Percentiles rank a stretch among this genome's conserved stretches.
Evolutionary conservation across 2,329 filamentous ascomycete species (phyloP).

Genomic region (Tolypocladium tropicale): DNA sequence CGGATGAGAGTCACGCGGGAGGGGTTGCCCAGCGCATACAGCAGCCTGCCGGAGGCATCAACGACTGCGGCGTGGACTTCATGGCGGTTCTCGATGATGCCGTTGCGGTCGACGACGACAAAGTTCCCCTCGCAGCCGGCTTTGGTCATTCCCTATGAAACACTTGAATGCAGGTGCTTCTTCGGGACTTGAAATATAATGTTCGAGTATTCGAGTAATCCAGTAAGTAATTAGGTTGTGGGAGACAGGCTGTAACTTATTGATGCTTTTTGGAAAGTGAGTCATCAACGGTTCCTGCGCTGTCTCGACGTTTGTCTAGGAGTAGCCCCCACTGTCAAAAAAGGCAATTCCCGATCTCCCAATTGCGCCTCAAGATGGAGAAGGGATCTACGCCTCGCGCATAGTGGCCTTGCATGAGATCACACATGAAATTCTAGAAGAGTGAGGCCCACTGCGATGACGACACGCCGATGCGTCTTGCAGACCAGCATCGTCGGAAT

Average conservation of each 20-base stretch:
- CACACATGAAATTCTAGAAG: too few relatives aligned
- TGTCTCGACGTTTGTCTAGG: too few relatives aligned
- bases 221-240: too few relatives aligned
- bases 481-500: neutral
- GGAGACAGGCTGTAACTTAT: too few relatives aligned
- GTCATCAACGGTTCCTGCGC: too few relatives aligned
- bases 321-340: too few relatives aligned
- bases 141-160: neutral
- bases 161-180: neutral
- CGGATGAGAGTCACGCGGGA: conserved; percentile 29
- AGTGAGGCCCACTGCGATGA: too few relatives aligned
- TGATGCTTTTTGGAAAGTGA: too few relatives aligned
- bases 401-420: neutral
- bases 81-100: conserved; percentile 32
- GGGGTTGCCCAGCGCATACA: conserved; percentile 30
- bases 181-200: neutral
- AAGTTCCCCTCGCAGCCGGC: neutral
- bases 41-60: conserved; percentile 24
- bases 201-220: too few relatives aligned
- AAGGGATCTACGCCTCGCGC: too few relatives aligned
- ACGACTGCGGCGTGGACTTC: conserved; percentile 30
- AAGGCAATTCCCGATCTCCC: too few relatives aligned
- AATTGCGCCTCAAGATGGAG: too few relatives aligned
- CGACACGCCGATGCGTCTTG: neutral
- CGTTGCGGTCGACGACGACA: conserved; percentile 25